Conservation (phyloP, 139 green algal genomes). For the Closterium sp. region DNA sequence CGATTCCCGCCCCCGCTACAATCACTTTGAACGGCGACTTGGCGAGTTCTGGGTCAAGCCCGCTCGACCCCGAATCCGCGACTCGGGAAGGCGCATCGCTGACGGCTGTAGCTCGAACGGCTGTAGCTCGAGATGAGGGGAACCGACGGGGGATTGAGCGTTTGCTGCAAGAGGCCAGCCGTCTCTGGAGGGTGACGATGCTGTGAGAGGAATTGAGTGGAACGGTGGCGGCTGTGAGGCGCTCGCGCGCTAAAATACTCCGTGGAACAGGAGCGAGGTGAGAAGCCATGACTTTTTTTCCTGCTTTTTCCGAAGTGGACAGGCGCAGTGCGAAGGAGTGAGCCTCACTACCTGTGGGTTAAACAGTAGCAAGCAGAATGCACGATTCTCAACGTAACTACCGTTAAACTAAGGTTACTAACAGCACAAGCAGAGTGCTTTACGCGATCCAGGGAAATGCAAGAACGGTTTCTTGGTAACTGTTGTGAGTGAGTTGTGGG, state of each 20-base stretch:
- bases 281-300: background rate
- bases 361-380: background rate
- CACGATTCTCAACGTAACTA: too few relatives aligned
- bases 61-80: background rate
- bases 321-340: background rate
- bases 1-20: slow-evolving; percentile 83
- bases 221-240: background rate
- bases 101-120: background rate
- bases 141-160: background rate
- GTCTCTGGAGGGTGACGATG: background rate
- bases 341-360: background rate
- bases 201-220: background rate
- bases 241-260: background rate
- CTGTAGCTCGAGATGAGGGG: background rate
- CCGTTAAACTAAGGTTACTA: too few relatives aligned
- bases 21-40: slow-evolving; percentile 58
- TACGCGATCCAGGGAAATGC: too few relatives aligned
- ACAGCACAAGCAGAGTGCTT: too few relatives aligned
- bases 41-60: background rate
- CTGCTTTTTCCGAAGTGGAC: background rate
- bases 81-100: background rate
- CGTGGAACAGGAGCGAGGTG: background rate
- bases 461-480: too few relatives aligned
- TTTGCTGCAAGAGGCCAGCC: background rate
- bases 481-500: too few relatives aligned